These are phyloP conservation scores for Fonsecaea pedrosoi DNA, from an alignment of 2,329 filamentous ascomycete genomes.

Conservation along the genomic window DNA sequence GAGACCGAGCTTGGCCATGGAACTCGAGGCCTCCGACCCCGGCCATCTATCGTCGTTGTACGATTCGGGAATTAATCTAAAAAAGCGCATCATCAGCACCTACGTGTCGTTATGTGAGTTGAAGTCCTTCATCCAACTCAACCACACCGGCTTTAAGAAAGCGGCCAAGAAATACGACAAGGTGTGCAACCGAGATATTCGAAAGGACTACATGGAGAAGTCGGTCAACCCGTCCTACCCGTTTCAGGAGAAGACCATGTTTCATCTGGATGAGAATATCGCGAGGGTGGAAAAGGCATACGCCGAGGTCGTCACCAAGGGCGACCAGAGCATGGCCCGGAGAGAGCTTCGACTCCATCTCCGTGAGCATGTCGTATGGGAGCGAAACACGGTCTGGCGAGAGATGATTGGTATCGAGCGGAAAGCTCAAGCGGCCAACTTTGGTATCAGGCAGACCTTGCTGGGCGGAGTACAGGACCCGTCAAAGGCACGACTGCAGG, in stretches of 20 bases:
- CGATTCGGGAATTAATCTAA: constrained; percentile 79
- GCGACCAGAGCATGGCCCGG: constrained; percentile 76
- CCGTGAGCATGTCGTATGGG: constrained; percentile 97
- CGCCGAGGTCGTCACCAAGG: constrained; percentile 79
- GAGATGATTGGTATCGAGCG: constrained; percentile 98
- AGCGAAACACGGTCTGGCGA: constrained; percentile 97
- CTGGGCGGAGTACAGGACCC: constrained; percentile 76
- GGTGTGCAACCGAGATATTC: constrained; percentile 82
- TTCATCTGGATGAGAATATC: constrained; percentile 74
- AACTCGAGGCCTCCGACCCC: constrained; percentile 73
- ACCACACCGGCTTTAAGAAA: constrained; percentile 95
- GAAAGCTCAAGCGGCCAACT: constrained; percentile 89
- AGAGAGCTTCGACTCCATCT: constrained; percentile 89
- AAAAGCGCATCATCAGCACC: constrained; percentile 84
- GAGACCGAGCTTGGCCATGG: constrained; percentile 63
- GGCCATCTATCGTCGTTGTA: constrained; percentile 76
- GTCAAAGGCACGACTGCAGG: constrained; percentile 75
- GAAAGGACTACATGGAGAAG: constrained; percentile 74
- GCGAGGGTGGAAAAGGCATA: constrained; percentile 78
- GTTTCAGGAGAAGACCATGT: constrained; percentile 76
- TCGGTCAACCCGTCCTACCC: constrained; percentile 80
- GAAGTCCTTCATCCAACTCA: constrained; percentile 94
- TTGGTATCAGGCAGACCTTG: constrained; percentile 78
- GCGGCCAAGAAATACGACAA: constrained; percentile 99
- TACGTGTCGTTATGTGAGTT: constrained; percentile 95